Evolutionary conservation across 306 rosid genomes (phyloP).

Genomic region (Quillaja saponaria): DNA sequence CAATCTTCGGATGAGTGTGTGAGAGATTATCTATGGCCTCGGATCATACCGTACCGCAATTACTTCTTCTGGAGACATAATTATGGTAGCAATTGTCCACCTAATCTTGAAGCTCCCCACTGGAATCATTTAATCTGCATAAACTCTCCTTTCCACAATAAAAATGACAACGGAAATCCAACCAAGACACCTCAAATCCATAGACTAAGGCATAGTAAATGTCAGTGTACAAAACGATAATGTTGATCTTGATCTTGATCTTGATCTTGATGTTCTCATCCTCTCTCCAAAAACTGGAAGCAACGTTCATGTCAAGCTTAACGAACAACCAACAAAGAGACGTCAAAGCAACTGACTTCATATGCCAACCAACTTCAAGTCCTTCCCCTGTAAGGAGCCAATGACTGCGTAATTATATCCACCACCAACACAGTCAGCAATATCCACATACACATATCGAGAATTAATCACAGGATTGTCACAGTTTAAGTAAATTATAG

Average conservation of each 20-base stretch:
- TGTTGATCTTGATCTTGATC: too few species aligned
- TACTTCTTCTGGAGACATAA: too few species aligned
- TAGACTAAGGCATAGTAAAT: not conserved
- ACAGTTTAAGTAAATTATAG: slow-evolving; percentile 22
- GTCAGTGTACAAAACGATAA: not conserved
- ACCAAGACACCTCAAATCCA: slow-evolving; percentile 24
- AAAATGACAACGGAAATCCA: not conserved
- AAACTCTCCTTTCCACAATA: too few species aligned
- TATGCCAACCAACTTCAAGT: not conserved
- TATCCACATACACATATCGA: not conserved
- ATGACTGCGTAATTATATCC: slow-evolving; percentile 5
- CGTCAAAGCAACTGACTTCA: not conserved
- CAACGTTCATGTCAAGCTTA: too few species aligned
- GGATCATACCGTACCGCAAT: too few species aligned
- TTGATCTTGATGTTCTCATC: not conserved
- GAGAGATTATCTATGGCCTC: too few species aligned
- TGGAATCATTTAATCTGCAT: too few species aligned
- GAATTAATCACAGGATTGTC: slow-evolving; percentile 1
- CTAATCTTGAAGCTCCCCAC: too few species aligned
- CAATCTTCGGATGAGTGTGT: too few species aligned
- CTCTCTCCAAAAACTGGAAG: too few species aligned
- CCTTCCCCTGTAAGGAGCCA: not conserved
- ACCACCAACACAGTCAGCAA: slow-evolving; percentile 7
- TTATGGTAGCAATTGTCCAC: too few species aligned
- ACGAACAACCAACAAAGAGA: not conserved